phyloP scores from a whole-genome alignment of 1,284 basidiomycete genomes.

The Pyrrhoderma noxium region DNA sequence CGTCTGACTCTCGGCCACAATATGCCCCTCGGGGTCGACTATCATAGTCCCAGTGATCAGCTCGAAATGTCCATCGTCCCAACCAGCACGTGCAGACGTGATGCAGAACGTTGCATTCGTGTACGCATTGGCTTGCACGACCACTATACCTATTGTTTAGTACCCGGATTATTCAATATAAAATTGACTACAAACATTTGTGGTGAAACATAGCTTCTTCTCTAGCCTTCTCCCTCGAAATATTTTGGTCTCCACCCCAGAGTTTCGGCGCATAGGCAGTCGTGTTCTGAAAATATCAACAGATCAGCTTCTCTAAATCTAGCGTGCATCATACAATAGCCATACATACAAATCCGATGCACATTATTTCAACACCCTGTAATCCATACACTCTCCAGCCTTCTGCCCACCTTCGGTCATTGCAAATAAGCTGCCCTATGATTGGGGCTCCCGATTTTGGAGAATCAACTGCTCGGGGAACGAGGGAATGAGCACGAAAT shows the following conservation, averaged over 20 bases:
- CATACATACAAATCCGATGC: conserved; percentile 11
- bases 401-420: conserved; percentile 18
- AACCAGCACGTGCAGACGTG: conserved; percentile 4
- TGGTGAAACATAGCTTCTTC: conserved; percentile 18
- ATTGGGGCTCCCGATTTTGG: conserved; percentile 7
- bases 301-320: neutral
- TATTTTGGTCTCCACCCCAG: conserved; percentile 16
- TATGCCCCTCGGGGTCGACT: conserved; percentile 18
- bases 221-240: conserved; percentile 14
- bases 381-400: conserved; percentile 18
- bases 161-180: neutral
- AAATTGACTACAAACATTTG: conserved; percentile 1
- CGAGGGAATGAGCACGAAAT: conserved; percentile 15
- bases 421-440: conserved; percentile 18
- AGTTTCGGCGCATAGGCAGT: conserved; percentile 18
- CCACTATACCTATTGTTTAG: conserved; percentile 2
- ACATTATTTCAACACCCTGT: conserved; percentile 19
- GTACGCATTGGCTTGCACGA: conserved; percentile 17
- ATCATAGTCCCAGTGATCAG: conserved; percentile 18
- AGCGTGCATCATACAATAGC: neutral
- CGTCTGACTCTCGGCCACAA: conserved; percentile 17
- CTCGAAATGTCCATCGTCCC: conserved; percentile 18
- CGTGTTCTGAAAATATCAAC: conserved; percentile 12
- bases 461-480: neutral
- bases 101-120: conserved; percentile 8